These are phyloP conservation scores for Reticulascus tulasneorum DNA, from an alignment of 2,329 filamentous ascomycete genomes.

Conservation along the genomic window DNA sequence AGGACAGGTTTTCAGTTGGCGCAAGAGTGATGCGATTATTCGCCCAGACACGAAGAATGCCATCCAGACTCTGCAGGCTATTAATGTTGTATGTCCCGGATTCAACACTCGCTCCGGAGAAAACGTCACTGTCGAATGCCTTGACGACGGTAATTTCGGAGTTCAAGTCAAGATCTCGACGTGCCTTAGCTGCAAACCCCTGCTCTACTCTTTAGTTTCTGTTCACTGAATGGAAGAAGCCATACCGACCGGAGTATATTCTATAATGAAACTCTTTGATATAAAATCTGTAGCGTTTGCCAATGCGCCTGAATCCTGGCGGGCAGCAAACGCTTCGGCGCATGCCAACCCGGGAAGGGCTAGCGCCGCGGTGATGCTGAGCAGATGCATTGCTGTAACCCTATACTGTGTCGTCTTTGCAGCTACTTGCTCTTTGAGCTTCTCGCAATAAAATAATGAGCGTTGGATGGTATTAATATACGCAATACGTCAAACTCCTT, in stretches of 20 bases:
- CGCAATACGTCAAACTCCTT: no score
- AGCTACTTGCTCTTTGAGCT: no score
- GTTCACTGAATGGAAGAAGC: background rate
- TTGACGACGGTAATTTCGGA: conserved; percentile 18
- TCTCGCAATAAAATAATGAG: no score
- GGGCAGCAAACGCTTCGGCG: no score
- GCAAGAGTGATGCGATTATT: conserved; percentile 16
- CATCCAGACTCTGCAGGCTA: conserved; percentile 26
- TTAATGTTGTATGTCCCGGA: conserved; percentile 23
- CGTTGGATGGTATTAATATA: no score
- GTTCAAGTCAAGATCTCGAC: conserved; percentile 15
- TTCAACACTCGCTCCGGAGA: conserved; percentile 24
- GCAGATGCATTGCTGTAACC: conserved; percentile 10
- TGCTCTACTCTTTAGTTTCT: conserved; percentile 2
- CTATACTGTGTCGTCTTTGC: no score
- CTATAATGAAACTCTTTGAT: conserved; percentile 18
- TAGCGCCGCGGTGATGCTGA: conserved; percentile 1
- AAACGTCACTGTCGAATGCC: conserved; percentile 21
- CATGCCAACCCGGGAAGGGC: no score
- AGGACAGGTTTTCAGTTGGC: conserved; percentile 9
- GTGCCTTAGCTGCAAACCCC: conserved; percentile 15
- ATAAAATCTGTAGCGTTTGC: conserved; percentile 1
- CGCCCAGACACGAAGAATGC: conserved; percentile 32
- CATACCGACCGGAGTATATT: conserved; percentile 16
- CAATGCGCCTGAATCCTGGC: conserved; percentile 1